Percentiles rank a stretch among this genome's conserved stretches.
phyloP scores from a whole-genome alignment of 768 basidiomycete species.

The Kockovaella imperatae region DNA sequence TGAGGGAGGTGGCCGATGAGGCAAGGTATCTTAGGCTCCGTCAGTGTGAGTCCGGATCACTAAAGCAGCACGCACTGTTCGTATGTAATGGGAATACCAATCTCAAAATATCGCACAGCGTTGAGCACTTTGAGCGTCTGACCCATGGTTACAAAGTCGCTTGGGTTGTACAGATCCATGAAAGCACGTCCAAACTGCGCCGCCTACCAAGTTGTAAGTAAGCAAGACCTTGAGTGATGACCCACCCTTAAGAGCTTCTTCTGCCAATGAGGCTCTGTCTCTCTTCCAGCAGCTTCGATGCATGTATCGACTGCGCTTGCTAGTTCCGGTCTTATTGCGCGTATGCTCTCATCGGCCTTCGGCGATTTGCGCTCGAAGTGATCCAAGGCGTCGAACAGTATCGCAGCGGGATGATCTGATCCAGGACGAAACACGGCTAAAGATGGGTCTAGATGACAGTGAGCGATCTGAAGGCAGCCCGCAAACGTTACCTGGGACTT shows the following conservation, averaged over 20 bases:
- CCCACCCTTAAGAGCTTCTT: conserved; percentile 69
- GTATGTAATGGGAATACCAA: conserved; percentile 88
- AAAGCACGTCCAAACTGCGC: conserved; percentile 94
- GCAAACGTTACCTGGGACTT: conserved; percentile 85
- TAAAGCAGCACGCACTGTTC: conserved; percentile 59
- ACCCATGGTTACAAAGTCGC: conserved; percentile 86
- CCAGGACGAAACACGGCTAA: conserved; percentile 84
- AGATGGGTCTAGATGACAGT: conserved; percentile 55
- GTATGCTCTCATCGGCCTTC: conserved; percentile 86
- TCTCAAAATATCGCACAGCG: conserved; percentile 80
- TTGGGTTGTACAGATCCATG: conserved; percentile 83
- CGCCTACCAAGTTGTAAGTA: conserved; percentile 52
- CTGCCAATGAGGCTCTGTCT: conserved; percentile 88
- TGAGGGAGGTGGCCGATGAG: conserved; percentile 69
- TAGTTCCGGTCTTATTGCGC: conserved; percentile 77
- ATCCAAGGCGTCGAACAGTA: conserved; percentile 86
- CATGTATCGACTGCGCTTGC: conserved; percentile 81
- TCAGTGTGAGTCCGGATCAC: neutral
- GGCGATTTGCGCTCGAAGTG: conserved; percentile 75
- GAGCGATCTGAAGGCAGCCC: neutral
- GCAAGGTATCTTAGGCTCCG: conserved; percentile 60
- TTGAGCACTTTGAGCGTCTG: conserved; percentile 89
- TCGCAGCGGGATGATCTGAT: conserved; percentile 82
- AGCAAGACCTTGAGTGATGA: neutral
- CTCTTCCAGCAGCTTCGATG: conserved; percentile 84